phyloP scores from a whole-genome alignment of 1,139 yeast genomes.

The Saccharomycopsis hybrid region DNA sequence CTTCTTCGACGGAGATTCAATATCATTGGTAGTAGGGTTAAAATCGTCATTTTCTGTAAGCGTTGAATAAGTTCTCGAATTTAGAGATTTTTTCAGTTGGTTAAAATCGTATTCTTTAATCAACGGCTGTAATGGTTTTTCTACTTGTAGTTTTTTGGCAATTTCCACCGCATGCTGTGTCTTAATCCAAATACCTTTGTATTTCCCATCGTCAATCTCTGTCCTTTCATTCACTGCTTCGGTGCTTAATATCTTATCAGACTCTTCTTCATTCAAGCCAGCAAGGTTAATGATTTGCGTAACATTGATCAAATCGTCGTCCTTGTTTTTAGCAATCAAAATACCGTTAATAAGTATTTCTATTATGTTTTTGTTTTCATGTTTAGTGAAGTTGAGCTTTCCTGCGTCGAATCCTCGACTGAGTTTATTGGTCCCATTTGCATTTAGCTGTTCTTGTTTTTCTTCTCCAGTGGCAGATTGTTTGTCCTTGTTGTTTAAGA shows the following conservation, averaged over 20 bases:
- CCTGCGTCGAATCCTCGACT: background rate
- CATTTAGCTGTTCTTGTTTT: too few relatives aligned
- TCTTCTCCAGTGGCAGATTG: too few relatives aligned
- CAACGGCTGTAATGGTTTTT: constrained; percentile 56
- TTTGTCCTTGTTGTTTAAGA: too few relatives aligned
- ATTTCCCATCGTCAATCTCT: constrained; percentile 92
- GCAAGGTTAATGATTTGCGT: constrained; percentile 88
- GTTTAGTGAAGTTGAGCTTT: constrained; percentile 5
- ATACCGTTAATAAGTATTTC: constrained; percentile 10
- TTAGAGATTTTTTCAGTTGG: constrained; percentile 25
- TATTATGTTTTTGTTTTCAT: constrained; percentile 17
- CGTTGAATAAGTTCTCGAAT: constrained; percentile 29
- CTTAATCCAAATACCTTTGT: constrained; percentile 95
- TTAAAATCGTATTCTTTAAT: constrained; percentile 40
- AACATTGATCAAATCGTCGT: constrained; percentile 85
- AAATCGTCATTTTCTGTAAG: constrained; percentile 33
- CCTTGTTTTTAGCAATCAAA: constrained; percentile 26
- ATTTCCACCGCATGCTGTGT: constrained; percentile 54
- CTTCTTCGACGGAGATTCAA: constrained; percentile 36
- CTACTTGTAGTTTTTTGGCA: constrained; percentile 58
- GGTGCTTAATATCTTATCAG: constrained; percentile 40
- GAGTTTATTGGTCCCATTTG: too few relatives aligned
- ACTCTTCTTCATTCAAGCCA: constrained; percentile 78
- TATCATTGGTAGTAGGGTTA: constrained; percentile 17
- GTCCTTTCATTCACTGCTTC: constrained; percentile 82